Base-by-base conservation (phyloP, 805 yeast genomes). In the Starmera dryadoides region DNA sequence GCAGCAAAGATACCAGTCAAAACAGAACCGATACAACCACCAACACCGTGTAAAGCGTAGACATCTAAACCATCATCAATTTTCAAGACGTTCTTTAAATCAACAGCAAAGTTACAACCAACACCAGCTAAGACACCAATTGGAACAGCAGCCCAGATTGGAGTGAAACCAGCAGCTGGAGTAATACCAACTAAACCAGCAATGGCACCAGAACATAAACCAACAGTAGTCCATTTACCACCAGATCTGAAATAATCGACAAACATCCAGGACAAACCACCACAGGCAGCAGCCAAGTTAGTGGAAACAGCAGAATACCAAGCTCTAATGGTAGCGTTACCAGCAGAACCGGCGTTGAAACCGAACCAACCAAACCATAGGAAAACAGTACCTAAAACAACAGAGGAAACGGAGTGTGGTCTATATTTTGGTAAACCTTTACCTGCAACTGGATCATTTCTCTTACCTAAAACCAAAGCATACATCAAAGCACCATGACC, bases 311-410 rank as follows among this genome's bases (percentile, higher is more conserved):
- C 76, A 30, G 97, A 96, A 70, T 88, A 88, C 84, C 87, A 86
- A 42, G 96, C 89, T 67, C 97, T 82, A 60, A 93, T 79, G 45
- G 91, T 66, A 29, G 96, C 86, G 58, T 87, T 83, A 63, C 96
- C 97, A 37, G 97, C 85, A 35, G 96, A 87, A 54, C 98, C 98
- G 64, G 96, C 97, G 74, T 93, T 93, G 79, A 93, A 93, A 31
- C 96, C 97, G 56, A 88, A 88, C 98, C 98, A 93, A 29, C 98
- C 98, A 55, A 93, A 88, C 96, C 97, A 91, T 52, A 93, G 75
- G 69, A 93, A 85, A 11, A 86, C 82, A 17, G 97, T 88, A 40
- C 98, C 98, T 42, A 93, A 66, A 15, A 89, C 96, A 42, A 88
- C 86, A 35, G 88, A 77, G 8, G 95, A 76, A 30, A 91, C 95